phyloP scores from a whole-genome alignment of 352 stramenopile genomes.

The Peronospora belbahrii region DNA sequence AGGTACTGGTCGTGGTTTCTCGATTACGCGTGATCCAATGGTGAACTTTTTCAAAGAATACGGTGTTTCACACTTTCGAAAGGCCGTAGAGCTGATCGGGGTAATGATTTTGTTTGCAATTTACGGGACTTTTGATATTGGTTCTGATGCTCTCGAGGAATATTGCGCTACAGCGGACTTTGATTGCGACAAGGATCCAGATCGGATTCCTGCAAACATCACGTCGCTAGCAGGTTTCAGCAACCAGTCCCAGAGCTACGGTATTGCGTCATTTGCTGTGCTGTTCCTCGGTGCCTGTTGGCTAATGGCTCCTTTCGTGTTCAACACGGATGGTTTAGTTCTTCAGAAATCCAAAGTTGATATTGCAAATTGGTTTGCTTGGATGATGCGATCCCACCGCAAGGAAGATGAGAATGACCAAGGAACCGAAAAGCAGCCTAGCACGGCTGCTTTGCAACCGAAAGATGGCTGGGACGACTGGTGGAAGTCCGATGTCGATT shows the following conservation, averaged over 20 bases:
- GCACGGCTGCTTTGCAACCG: conserved; percentile 31
- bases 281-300: conserved; percentile 74
- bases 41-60: conserved; percentile 88
- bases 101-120: conserved; percentile 79
- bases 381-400: conserved; percentile 59
- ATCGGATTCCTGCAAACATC: conserved; percentile 59
- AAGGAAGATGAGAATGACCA: conserved; percentile 40
- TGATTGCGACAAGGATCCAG: conserved; percentile 41
- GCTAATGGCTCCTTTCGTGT: conserved; percentile 79
- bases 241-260: conserved; percentile 62
- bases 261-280: conserved; percentile 75
- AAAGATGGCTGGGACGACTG: conserved; percentile 73
- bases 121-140: conserved; percentile 74
- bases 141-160: conserved; percentile 26
- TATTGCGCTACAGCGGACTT: conserved; percentile 48
- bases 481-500: conserved; percentile 60
- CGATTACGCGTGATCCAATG: conserved; percentile 80
- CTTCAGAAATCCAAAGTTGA: conserved; percentile 79
- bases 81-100: conserved; percentile 78
- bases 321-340: conserved; percentile 86
- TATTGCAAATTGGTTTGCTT: conserved; percentile 73
- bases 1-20: conserved; percentile 79
- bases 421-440: conserved; percentile 28
- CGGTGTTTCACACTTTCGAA: conserved; percentile 81
- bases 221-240: conserved; percentile 52